A percentile compares a stretch with the other conserved stretches of the same genome.
These are phyloP conservation scores for Cadophora luteo-olivacea DNA, from an alignment of 2,329 filamentous ascomycete genomes.

Conservation along the genomic window DNA sequence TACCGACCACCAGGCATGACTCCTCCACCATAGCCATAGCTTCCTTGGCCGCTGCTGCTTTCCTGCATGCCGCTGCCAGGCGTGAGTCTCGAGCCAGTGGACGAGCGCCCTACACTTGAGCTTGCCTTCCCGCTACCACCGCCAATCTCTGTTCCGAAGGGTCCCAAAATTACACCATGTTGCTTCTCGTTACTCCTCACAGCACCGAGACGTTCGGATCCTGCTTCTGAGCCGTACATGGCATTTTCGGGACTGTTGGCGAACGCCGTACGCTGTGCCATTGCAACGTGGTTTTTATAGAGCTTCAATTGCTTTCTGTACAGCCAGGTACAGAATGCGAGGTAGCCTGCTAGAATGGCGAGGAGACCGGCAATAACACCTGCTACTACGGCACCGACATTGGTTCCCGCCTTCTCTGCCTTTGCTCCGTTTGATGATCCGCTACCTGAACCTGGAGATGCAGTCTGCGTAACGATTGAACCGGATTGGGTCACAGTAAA, in stretches of 20 bases:
- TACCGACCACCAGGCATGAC: slow-evolving; percentile 35
- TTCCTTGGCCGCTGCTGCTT: slow-evolving; percentile 16
- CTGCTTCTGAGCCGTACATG: slow-evolving; percentile 33
- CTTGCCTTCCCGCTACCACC: slow-evolving; percentile 25
- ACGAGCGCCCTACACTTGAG: slow-evolving; percentile 9
- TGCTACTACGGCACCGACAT: slow-evolving; percentile 53
- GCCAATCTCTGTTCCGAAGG: slow-evolving; percentile 39
- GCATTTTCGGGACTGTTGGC: slow-evolving; percentile 47
- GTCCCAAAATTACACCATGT: slow-evolving; percentile 34
- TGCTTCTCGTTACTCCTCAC: slow-evolving; percentile 37
- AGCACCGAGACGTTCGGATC: neutral
- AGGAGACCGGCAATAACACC: slow-evolving; percentile 69
- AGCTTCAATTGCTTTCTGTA: slow-evolving; percentile 74
- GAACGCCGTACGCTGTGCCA: slow-evolving; percentile 64
- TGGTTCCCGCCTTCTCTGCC: slow-evolving; percentile 41
- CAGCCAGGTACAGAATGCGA: slow-evolving; percentile 75
- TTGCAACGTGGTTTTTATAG: slow-evolving; percentile 73
- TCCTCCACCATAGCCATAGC: slow-evolving; percentile 33
- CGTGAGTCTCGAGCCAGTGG: slow-evolving; percentile 14
- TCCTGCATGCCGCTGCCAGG: slow-evolving; percentile 17
- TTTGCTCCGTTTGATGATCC: slow-evolving; percentile 45
- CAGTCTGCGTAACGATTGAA: slow-evolving; percentile 51
- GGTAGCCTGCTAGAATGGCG: slow-evolving; percentile 65
- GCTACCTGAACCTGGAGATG: slow-evolving; percentile 44
- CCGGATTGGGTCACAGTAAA: slow-evolving; percentile 68